Base-by-base conservation (phyloP, 2,329 filamentous ascomycete species). In the Ceratocystis smalleyi region DNA sequence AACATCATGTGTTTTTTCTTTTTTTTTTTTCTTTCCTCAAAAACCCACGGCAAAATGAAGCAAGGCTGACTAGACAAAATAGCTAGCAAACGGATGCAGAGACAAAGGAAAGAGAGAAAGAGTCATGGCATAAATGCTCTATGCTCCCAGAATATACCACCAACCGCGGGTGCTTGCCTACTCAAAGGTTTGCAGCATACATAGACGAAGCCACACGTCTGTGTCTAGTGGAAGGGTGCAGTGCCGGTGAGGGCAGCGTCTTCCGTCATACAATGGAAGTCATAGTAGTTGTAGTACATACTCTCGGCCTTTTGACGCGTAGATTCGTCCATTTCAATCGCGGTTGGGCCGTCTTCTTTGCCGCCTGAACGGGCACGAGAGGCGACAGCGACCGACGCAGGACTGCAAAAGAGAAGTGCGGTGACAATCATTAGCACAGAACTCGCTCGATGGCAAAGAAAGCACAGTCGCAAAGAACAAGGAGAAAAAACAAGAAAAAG, bases 241-340 rank as follows among this genome's bases (percentile, higher is more conserved):
- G 76, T 76, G 3, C 80, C 81, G 67, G 77, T 77, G 0, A 77
- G 77, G 54, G 75, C 76, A 10, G 75, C 68, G 59, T 77, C 75
- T 35, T 57, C 27, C 1, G 77, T 74, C 59, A 81, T 79, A 45
- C 69, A 70, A 62, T 81, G 77, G 35, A 78, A 75, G 69, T 83
- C 77, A 68, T 81, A 84, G 69, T 79, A 84, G 67, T 73, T 78
- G 64, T 76, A 73, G 70, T 79, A 80, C 61, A 73, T 71, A 63
- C 77, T 73, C 69, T 83, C 81, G 3, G 81, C 81, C 71, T 78
- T 81, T 30, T 72, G 72, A 67, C 75, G 75, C 45, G 77, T 79
- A 0, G 73, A 74, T 24, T 81, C 80, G 67, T 84, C 82, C 60
- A 84, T 71, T 62, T 80, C 79, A 1, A 73, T 72, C 8, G 70